Conservation (phyloP, 305 asterid genomes). For the Fraxinus xanthoxyloides region DNA sequence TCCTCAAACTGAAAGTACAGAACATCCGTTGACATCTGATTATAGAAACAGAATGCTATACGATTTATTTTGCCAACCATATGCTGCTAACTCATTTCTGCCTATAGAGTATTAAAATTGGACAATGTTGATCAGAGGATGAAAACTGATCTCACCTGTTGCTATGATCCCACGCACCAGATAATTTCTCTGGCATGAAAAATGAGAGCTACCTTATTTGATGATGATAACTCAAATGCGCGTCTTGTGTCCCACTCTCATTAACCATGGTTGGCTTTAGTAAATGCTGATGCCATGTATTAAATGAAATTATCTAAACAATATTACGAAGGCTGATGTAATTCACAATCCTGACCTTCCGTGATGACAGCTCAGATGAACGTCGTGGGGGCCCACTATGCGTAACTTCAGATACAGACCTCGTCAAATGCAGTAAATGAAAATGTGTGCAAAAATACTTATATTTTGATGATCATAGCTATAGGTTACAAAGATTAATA, state of each 20-base stretch:
- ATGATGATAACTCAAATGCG: neutral
- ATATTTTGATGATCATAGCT: neutral
- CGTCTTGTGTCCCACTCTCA: neutral
- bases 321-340: neutral
- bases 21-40: neutral
- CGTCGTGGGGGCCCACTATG: neutral
- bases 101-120: neutral
- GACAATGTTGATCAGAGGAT: neutral
- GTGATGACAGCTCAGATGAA: neutral
- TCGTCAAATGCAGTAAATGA: neutral
- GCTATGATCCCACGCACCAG: neutral
- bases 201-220: neutral
- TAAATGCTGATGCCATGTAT: neutral
- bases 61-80: neutral
- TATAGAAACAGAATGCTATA: neutral
- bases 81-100: neutral
- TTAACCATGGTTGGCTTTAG: neutral
- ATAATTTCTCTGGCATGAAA: neutral
- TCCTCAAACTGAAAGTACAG: neutral
- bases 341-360: neutral
- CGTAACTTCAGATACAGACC: neutral
- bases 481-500: neutral
- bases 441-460: neutral
- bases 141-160: constrained; percentile 1
- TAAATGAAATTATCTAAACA: constrained; percentile 6